Base-by-base conservation (phyloP, 441 rosid species). In the Jatropha multifida region DNA sequence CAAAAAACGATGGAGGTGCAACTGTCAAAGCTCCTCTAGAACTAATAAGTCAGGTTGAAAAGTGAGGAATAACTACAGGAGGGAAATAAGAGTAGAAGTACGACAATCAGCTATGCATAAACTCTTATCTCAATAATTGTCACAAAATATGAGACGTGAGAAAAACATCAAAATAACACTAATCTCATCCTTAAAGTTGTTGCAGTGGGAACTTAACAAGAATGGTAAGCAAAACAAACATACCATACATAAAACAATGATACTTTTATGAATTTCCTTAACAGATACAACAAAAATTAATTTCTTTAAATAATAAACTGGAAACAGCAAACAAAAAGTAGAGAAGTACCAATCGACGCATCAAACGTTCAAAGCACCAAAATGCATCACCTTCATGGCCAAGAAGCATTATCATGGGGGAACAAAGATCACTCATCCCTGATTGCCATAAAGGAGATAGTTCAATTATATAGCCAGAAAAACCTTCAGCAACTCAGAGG, bases 341-440 rank as follows among this genome's bases (percentile, higher is more conserved):
- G 65, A 75, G 44, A 66, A 71, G 73, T 89, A 93, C 99, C 97
- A 96, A 83, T 90, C 97, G 86, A 69, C 95, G 93, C 99, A 93
- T 96, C 85, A 95, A 78, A 73, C 95, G 93, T 79, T 95, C 98
- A 72, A 95, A 95, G 86, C 97, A 93, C 97, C 97, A 93, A 87
- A 95, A 95, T 1, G 99, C 86, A 84, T 93, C 98, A 69, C 97
- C 95, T 85, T 93, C 99, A 65, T 93, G 84, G 32, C 90, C 89
- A 41, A 93, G 93, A 85, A 95, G 97, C 46, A 95, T 86, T 84
- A 93, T 92, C 98, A 95, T 95, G 52, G 99, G 98, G 73, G 99
- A 95, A 83, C 99, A 95, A 71, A 93, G 92, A 80, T 95, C 99
- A 64, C 98, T 95, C 98, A 95, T 95, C 83, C 98, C 98, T 93